Evolutionary conservation across 2,329 filamentous ascomycete genomes (phyloP).

Genomic region (Alternaria sp.): DNA sequence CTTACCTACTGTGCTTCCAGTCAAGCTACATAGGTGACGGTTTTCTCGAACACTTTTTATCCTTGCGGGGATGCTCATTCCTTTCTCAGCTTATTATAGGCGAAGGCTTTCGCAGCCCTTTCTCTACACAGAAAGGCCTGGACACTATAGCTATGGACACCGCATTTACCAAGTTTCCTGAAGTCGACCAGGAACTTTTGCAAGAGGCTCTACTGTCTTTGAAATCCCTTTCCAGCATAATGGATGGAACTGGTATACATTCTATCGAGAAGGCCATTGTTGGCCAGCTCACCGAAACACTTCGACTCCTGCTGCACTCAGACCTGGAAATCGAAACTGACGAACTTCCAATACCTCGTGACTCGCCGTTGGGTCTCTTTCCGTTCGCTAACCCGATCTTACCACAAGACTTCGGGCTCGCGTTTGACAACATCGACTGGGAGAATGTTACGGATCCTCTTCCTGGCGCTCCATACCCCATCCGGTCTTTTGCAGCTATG

Average conservation of each 20-base stretch:
- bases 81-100: constrained; percentile 23
- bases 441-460: constrained; percentile 9
- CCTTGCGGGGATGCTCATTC: constrained; percentile 25
- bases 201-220: constrained; percentile 19
- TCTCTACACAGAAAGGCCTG: constrained; percentile 14
- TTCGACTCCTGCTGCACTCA: constrained; percentile 16
- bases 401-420: neutral
- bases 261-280: constrained; percentile 22
- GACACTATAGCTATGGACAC: constrained; percentile 8
- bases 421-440: constrained; percentile 14
- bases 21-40: constrained; percentile 27
- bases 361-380: neutral
- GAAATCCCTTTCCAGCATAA: constrained; percentile 2
- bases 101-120: constrained; percentile 18
- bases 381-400: constrained; percentile 15
- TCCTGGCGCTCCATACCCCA: neutral
- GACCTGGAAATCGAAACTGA: neutral
- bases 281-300: constrained; percentile 12
- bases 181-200: constrained; percentile 16
- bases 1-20: constrained; percentile 28
- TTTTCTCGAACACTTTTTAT: constrained; percentile 27
- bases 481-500: constrained; percentile 20
- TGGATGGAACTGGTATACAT: neutral
- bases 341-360: neutral
- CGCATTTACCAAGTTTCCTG: constrained; percentile 13